Evolutionary conservation across 192 early-diverging fungal species (phyloP), one percentile per base, ranked within the genome.

Genomic region (Coemansia sp.): DNA sequence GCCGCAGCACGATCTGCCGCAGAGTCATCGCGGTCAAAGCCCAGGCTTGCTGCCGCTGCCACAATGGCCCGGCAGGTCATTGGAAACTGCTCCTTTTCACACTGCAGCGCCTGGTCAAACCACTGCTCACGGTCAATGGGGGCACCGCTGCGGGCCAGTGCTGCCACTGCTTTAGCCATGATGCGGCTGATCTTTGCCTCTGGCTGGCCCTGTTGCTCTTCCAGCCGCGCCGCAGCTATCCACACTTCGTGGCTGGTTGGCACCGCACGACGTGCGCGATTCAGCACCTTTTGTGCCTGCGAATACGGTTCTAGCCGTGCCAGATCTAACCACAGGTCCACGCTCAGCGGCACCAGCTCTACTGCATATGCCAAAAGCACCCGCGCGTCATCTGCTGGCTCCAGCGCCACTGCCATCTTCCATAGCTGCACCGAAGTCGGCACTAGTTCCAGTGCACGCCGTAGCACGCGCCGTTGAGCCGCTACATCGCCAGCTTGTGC

Each of bases 321-420:
- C 36, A 99, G 78, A 3, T 94, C 94, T 38, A 99, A 80, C 97
- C 97, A 99, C 40, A 99, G 70, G 16, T 98, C 96, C 0, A 93
- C 85, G 43, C 90, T 88, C 3, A 88, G 66, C 4, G 95, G 94
- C 0, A 96, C 89, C 46, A 94, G 80, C 68, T 99, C 94, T 3
- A 97, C 94, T 1, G 97, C 94, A 28, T 96, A 89, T 19, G 90
- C 86, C 28, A 99, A 78, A 10, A 99, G 65, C 9, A 95, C 88
- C 23, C 87, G 83, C 3, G 97, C 97, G 63, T 98, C 93, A 20
- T 90, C 85, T 0, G 92, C 87, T 48, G 93, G 90, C 74, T 99
- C 97, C 48, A 94, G 81, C 6, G 86, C 86, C 6, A 98, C 86
- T 0, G 92, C 94, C 0, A 86, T 84, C 65, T 93, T 94, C 97